These are phyloP conservation scores for Loxodes magnus DNA, from an alignment of 73 alveolate genomes.

Conservation along the genomic window DNA sequence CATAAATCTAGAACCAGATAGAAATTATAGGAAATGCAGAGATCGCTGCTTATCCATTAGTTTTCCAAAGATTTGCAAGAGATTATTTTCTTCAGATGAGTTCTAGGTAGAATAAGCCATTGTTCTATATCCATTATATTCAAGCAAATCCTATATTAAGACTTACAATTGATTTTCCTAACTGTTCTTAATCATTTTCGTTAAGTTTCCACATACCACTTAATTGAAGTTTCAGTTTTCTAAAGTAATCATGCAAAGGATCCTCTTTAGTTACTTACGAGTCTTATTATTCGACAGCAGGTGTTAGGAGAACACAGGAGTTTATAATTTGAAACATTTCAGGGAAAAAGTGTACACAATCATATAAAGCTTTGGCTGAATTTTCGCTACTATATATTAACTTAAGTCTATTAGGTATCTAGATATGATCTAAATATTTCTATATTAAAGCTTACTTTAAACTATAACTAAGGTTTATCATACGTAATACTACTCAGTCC, in stretches of 20 bases:
- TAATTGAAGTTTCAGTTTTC: neutral
- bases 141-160: neutral
- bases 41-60: neutral
- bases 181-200: slow-evolving; percentile 2
- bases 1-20: neutral
- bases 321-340: slow-evolving; percentile 6
- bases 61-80: neutral
- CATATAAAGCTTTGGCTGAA: slow-evolving; percentile 6
- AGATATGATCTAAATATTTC: neutral
- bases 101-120: neutral
- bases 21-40: neutral
- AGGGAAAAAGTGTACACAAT: slow-evolving; percentile 5
- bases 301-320: neutral
- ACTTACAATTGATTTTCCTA: neutral
- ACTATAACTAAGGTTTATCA: slow-evolving; percentile 5
- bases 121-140: neutral
- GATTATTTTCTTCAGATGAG: neutral
- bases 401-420: neutral
- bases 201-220: neutral
- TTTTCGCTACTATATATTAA: neutral
- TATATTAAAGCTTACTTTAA: neutral
- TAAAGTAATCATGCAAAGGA: neutral
- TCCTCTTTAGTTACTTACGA: neutral
- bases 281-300: neutral
- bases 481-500: neutral